These are phyloP conservation scores for Psidium guajava DNA, from an alignment of 345 rosid species.

Conservation along the genomic window DNA sequence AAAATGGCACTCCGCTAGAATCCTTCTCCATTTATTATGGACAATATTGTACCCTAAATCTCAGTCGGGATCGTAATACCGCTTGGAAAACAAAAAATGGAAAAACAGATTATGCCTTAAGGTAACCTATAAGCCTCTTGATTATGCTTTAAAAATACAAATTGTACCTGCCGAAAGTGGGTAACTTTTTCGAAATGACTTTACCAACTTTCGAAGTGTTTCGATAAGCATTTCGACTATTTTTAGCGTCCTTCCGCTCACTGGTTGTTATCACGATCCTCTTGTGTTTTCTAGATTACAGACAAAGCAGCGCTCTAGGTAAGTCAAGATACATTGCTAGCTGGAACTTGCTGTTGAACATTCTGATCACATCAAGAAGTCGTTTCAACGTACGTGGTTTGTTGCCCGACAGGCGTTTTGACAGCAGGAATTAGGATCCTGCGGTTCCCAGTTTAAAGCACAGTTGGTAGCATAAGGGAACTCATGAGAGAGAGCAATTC, in stretches of 20 bases:
- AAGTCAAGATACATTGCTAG: not conserved
- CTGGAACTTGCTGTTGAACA: not conserved
- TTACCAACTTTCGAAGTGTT: not conserved
- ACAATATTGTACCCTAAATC: not conserved
- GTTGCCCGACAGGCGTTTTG: not conserved
- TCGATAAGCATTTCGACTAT: not conserved
- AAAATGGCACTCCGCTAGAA: not conserved
- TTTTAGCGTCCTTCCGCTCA: not conserved
- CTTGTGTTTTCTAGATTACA: not conserved
- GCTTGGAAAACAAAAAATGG: not conserved
- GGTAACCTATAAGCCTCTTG: not conserved
- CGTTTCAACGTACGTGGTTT: not conserved
- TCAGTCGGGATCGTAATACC: not conserved
- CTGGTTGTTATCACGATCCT: not conserved
- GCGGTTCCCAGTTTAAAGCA: not conserved
- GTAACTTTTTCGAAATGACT: not conserved
- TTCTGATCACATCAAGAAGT: not conserved
- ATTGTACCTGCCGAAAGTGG: not conserved
- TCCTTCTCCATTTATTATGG: not conserved
- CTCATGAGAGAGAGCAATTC: not conserved
- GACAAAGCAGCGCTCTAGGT: not conserved
- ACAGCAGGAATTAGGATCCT: not conserved
- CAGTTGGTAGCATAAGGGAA: not conserved
- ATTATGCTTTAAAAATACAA: not conserved
- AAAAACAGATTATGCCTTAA: not conserved